These are phyloP conservation scores for Elsinoe batatas DNA, from an alignment of 2,329 filamentous ascomycete species.

Conservation along the genomic window DNA sequence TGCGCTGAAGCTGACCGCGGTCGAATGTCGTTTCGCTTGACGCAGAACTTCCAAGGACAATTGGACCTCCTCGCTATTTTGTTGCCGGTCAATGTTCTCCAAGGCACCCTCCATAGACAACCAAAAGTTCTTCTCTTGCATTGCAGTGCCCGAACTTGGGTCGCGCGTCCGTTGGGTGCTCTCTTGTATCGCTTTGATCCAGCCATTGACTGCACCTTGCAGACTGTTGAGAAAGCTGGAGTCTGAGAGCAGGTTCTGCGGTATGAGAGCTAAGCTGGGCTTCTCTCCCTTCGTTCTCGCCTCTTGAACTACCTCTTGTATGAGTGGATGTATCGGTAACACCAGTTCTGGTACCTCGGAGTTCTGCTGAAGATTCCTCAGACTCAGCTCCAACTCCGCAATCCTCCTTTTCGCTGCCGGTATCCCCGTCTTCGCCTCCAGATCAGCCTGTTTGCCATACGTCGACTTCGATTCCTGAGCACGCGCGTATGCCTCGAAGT, in stretches of 20 bases:
- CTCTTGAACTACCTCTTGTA: constrained; percentile 75
- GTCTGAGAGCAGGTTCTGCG: constrained; percentile 66
- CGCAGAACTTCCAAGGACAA: constrained; percentile 91
- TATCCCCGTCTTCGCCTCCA: constrained; percentile 87
- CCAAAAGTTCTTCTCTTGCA: constrained; percentile 99
- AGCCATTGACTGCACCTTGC: constrained; percentile 87
- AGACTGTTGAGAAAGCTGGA: constrained; percentile 88
- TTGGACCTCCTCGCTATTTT: constrained; percentile 77
- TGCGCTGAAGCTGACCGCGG: constrained; percentile 89
- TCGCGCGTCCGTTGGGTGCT: constrained; percentile 93
- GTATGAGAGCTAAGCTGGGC: constrained; percentile 69
- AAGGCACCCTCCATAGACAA: constrained; percentile 90
- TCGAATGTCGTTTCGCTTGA: constrained; percentile 95
- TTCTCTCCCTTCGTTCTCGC: constrained; percentile 55
- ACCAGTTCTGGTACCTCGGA: constrained; percentile 92
- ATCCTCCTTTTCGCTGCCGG: constrained; percentile 96
- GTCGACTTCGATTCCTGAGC: constrained; percentile 59
- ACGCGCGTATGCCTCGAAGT: constrained; percentile 94
- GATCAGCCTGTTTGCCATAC: constrained; percentile 59
- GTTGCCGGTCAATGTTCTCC: constrained; percentile 81
- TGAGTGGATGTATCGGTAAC: constrained; percentile 76
- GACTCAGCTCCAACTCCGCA: constrained; percentile 81
- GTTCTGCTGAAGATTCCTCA: constrained; percentile 91
- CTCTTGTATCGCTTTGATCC: constrained; percentile 97
- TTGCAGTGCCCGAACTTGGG: constrained; percentile 65